These are phyloP conservation scores for Dendrobium officinale DNA, from an alignment of 106 monocot genomes.

Conservation along the genomic window DNA sequence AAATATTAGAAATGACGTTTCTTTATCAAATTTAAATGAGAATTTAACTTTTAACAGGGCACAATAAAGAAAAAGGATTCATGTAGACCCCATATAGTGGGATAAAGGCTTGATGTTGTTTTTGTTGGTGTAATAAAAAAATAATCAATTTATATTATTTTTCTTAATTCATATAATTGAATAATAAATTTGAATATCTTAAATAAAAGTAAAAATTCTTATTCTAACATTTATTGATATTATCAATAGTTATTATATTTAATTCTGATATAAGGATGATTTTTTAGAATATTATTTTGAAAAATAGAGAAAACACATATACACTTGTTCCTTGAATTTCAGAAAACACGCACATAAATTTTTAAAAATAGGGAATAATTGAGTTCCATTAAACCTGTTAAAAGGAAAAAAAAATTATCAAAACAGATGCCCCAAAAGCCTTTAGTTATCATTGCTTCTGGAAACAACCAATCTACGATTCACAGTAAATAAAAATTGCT, in stretches of 20 bases:
- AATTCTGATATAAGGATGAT: neutral
- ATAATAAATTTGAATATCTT: no score
- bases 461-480: neutral
- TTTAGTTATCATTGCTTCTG: neutral
- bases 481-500: neutral
- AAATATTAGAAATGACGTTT: no score
- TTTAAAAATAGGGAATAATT: neutral
- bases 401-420: neutral
- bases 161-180: no score
- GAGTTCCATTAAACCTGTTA: neutral
- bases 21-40: no score
- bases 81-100: no score
- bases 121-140: no score
- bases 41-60: no score
- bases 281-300: neutral
- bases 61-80: no score
- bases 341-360: neutral
- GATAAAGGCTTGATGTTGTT: no score
- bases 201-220: no score
- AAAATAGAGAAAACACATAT: neutral
- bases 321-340: neutral
- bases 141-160: no score
- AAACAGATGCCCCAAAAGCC: neutral
- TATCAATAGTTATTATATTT: neutral
- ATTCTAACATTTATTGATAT: no score